phyloP scores from a whole-genome alignment of 495 filamentous ascomycete genomes.

The Penicillium tannophilum region DNA sequence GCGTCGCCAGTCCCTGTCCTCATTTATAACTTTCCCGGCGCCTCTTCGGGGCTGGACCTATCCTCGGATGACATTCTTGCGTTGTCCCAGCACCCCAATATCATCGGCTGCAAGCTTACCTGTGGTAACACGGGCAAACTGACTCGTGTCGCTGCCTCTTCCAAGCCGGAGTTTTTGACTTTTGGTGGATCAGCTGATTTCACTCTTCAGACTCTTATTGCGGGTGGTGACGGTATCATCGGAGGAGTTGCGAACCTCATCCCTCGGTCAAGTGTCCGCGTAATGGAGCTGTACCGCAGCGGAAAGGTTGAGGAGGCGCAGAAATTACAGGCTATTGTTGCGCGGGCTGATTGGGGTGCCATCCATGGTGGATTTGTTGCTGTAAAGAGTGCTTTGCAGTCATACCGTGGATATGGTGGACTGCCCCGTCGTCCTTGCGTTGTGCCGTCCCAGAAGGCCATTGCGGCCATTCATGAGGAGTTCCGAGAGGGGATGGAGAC shows the following conservation, averaged over 20 bases:
- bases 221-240: constrained; percentile 85
- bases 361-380: constrained; percentile 86
- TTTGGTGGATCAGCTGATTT: constrained; percentile 92
- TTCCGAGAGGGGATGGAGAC: constrained; percentile 75
- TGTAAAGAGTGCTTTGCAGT: constrained; percentile 77
- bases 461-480: constrained; percentile 62
- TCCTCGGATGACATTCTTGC: constrained; percentile 76
- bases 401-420: constrained; percentile 77
- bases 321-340: constrained; percentile 76
- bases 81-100: constrained; percentile 78
- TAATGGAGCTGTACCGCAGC: constrained; percentile 69
- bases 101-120: constrained; percentile 88
- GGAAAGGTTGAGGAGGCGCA: constrained; percentile 75
- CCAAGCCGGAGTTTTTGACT: constrained; percentile 68
- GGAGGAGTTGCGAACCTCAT: constrained; percentile 84
- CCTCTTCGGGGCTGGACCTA: constrained; percentile 78
- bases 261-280: constrained; percentile 71
- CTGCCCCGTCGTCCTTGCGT: constrained; percentile 77
- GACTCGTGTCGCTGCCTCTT: constrained; percentile 70
- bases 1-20: constrained; percentile 83
- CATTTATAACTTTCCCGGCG: constrained; percentile 93
- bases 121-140: constrained; percentile 96
- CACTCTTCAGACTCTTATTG: constrained; percentile 78
- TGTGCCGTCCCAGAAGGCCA: constrained; percentile 61
- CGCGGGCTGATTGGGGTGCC: constrained; percentile 82